Conservation (phyloP, 305 asterid genomes). For the Striga hermonthica region DNA sequence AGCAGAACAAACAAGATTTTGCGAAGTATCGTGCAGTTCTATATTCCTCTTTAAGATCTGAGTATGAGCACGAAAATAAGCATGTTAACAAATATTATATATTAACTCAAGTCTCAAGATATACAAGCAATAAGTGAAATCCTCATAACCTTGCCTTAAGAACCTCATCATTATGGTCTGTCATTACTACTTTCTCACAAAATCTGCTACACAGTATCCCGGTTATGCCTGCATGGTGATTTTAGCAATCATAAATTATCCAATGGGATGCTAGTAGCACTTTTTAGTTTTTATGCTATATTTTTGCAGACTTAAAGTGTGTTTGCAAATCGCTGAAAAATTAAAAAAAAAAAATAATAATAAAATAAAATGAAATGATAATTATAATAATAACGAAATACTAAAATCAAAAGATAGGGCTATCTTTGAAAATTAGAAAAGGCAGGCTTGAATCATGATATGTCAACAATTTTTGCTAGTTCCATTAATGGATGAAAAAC, state of each 20-base stretch:
- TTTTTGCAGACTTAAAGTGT: too few relatives aligned
- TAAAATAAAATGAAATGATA: too few relatives aligned
- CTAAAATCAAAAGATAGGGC: too few relatives aligned
- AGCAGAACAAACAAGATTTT: constrained; percentile 37
- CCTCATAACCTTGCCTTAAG: constrained; percentile 71
- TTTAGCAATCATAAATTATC: constrained; percentile 26
- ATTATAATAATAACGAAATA: too few relatives aligned
- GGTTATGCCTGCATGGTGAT: constrained; percentile 62
- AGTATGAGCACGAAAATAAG: constrained; percentile 23
- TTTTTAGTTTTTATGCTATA: background rate
- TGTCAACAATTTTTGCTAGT: too few relatives aligned
- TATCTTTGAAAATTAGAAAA: too few relatives aligned
- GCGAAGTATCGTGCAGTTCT: constrained; percentile 54
- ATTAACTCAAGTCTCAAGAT: constrained; percentile 27
- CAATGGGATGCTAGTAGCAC: constrained; percentile 7
- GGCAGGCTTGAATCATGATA: too few relatives aligned
- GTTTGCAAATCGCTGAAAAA: too few relatives aligned
- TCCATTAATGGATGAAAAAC: too few relatives aligned
- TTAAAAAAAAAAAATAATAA: too few relatives aligned
- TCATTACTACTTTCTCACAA: constrained; percentile 70
- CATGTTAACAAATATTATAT: constrained; percentile 24
- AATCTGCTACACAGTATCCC: constrained; percentile 87
- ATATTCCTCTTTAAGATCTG: constrained; percentile 77
- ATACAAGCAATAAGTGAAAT: constrained; percentile 28
- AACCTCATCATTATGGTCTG: constrained; percentile 93